Base-by-base conservation (phyloP, 164 flowering plant genomes). In the Berberis thunbergii region DNA sequence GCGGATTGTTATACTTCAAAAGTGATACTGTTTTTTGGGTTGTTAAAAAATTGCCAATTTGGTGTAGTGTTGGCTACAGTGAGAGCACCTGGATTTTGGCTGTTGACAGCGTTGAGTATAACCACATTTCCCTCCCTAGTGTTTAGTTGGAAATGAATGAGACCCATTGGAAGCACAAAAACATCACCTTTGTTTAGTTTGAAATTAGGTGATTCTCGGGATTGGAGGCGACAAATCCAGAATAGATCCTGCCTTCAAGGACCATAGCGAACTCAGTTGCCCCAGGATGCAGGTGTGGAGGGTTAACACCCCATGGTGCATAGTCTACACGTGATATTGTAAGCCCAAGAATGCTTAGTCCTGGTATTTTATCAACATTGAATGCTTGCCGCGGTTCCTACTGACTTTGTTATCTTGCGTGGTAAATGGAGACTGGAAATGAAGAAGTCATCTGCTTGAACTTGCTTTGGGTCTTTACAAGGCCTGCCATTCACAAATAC, bases 161-260 rank as follows among this genome's bases (percentile, higher is more conserved):
- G 54, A 10, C 54, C 54, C 54, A 52, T 52, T 52, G 54, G 54
- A 11, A 52, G n/a, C 54, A 52, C 54, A 52, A 52, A 52, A 4
- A 52, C 54, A 52, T 52, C 54, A 10, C 54, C 54, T 13, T 52
- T 52, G 12, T 52, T 1, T 10, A 52, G 54, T 52, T 52, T 12
- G 13, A 10, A 9, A 52, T 52, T 1, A 52, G n/a, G 3, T 26
- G 54, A 11, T 52, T 52, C n/a, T 52, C 54, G n/a, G 54, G 54
- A 26, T 52, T 52, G 54, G 54, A 52, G 54, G 54, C 9, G 2
- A 52, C 54, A 11, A 52, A 52, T 4, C 54, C 11, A 52, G n/a
- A 12, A 52, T 6, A 52, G n/a, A 52, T 7, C 3, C 11, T 52
- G 54, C n/a, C 54, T 52, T 52, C 54, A 12, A 52, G 4, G 2